A percentile compares a stretch with the other conserved stretches of the same genome.
These are phyloP conservation scores for Exophiala phaeomuriformis DNA, from an alignment of 2,329 filamentous ascomycete genomes.

Conservation along the genomic window DNA sequence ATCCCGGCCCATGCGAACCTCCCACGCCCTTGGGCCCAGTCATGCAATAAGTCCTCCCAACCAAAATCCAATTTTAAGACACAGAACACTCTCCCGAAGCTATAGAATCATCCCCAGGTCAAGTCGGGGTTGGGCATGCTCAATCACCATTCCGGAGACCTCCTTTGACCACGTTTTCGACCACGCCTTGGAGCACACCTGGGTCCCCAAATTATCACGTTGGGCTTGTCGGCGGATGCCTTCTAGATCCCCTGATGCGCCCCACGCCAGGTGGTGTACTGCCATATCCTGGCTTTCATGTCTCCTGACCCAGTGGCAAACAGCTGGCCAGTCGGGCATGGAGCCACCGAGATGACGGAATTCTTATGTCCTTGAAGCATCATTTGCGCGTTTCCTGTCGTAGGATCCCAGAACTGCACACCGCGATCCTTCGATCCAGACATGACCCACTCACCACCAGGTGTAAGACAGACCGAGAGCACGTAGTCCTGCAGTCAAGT, in stretches of 20 bases:
- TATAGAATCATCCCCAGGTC: too few relatives aligned
- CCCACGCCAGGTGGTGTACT: constrained; percentile 48
- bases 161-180: not conserved
- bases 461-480: constrained; percentile 87
- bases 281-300: constrained; percentile 97
- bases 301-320: constrained; percentile 97
- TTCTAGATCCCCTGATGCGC: constrained; percentile 15
- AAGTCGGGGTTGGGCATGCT: too few relatives aligned
- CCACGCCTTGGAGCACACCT: not conserved
- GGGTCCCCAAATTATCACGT: not conserved
- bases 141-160: not conserved
- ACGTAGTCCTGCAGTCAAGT: constrained; percentile 69
- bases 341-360: constrained; percentile 94
- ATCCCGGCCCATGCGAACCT: constrained; percentile 11
- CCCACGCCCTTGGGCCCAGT: constrained; percentile 6
- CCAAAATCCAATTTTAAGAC: not conserved
- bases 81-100: not conserved
- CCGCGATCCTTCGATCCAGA: constrained; percentile 95
- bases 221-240: not conserved
- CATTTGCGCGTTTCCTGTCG: constrained; percentile 86
- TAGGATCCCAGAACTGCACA: constrained; percentile 97
- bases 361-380: constrained; percentile 99
- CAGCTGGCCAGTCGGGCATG: constrained; percentile 76
- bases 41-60: not conserved
- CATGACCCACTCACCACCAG: constrained; percentile 91